Evolutionary conservation across 2,329 filamentous ascomycete genomes (phyloP).

Genomic region (Aspergillus brasiliensis): DNA sequence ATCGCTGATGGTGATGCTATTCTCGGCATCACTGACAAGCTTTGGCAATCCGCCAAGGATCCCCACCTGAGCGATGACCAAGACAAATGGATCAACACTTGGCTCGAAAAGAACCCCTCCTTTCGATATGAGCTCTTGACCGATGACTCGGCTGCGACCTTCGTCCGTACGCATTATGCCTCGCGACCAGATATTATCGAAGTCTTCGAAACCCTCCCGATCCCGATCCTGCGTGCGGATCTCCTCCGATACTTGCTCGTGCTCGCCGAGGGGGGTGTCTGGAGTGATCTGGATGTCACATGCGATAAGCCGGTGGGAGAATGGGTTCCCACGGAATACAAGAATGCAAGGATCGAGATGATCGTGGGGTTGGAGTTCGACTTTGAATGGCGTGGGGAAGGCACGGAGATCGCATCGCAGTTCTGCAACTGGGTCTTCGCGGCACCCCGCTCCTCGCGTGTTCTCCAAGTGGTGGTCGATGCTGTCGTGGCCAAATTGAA

Average conservation of each 20-base stretch:
- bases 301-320: conserved; percentile 34
- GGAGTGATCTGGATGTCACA: conserved; percentile 44
- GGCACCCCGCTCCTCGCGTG: conserved; percentile 20
- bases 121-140: conserved; percentile 20
- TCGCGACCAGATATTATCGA: conserved; percentile 42
- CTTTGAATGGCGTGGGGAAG: conserved; percentile 2
- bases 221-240: conserved; percentile 46
- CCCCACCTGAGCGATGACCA: background rate
- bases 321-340: conserved; percentile 42
- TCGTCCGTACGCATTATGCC: conserved; percentile 36
- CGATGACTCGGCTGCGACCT: conserved; percentile 33
- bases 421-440: conserved; percentile 30
- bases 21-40: background rate
- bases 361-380: conserved; percentile 47
- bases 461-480: conserved; percentile 23
- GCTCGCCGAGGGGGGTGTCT: conserved; percentile 45
- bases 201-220: conserved; percentile 34
- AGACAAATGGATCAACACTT: conserved; percentile 1
- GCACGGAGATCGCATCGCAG: conserved; percentile 19
- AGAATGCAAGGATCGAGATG: conserved; percentile 27
- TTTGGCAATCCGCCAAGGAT: conserved; percentile 3
- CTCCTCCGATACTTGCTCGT: conserved; percentile 48
- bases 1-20: background rate
- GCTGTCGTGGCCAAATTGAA: conserved; percentile 20
- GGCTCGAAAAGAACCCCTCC: background rate